Base-by-base conservation (phyloP, 257 asterid species). In the Orobanche coerulescens region DNA sequence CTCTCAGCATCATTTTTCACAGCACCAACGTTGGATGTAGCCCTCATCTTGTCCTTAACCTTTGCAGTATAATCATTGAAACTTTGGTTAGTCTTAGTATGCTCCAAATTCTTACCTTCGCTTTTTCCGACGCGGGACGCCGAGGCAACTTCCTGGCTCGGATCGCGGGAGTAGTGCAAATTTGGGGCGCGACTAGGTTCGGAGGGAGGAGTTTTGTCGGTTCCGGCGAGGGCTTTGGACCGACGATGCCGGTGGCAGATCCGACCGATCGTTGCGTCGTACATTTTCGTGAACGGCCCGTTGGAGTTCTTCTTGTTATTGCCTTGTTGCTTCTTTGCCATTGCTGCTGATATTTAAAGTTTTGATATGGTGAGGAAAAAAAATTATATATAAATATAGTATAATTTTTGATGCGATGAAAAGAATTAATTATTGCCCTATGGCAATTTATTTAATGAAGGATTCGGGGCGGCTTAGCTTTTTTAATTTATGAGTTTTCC, bases 31-130 rank as follows among this genome's bases (percentile, higher is more conserved):
- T 53, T 66, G 3, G 83, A 73, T 3, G 36, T 24, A 23, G 33
- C 72, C 50, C 71, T 59, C 79, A 78, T 57, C 44, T 67, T 73
- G 9, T 46, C 52, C 79, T 63, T 83, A 20, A 74, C 76, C 6
- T 56, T 56, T 8, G 12, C 57, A 15, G 78, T 78, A 26, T 77
- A 83, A 34, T 65, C 58, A 6, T 72, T 46, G 20, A 75, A 78
- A 46, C 24, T 65, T 1, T 67, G 51, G 40, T 55, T 53, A 31
- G 26, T 49, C 31, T 48, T 58, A 22, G 36, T 58, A 1, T 9
- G 50, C n/a, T 58, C 50, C 50, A 39, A 3, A 19, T 58, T 58
- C 64, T 53, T 53, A 39, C 12, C 55, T 55, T 65, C 42, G 2
- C 25, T 23, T 10, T 11, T 25, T 10, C 6, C 24, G 30, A 4